These are phyloP conservation scores for Zoysia japonica DNA, from an alignment of 176 grass and related monocot species.

Conservation along the genomic window DNA sequence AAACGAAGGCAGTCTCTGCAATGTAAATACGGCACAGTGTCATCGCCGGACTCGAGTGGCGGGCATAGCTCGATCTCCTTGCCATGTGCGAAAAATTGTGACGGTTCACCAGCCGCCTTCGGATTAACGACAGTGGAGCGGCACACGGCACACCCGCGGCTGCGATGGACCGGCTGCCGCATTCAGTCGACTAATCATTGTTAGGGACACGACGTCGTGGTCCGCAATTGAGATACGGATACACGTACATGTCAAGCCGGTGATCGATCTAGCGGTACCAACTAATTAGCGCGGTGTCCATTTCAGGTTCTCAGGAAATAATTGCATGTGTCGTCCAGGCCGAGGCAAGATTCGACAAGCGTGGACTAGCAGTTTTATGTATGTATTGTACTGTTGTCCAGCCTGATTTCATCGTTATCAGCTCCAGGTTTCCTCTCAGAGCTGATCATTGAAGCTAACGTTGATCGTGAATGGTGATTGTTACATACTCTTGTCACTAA, in stretches of 20 bases:
- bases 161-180: not conserved
- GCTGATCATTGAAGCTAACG: no score
- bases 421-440: not conserved
- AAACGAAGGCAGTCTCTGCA: not conserved
- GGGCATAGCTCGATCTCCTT: not conserved
- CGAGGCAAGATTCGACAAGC: conserved; percentile 4
- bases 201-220: conserved; percentile 32
- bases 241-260: conserved; percentile 25
- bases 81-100: not conserved
- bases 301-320: conserved; percentile 19
- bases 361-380: not conserved
- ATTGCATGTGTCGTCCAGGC: conserved; percentile 12
- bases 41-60: conserved; percentile 12
- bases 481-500: no score
- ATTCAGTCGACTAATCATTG: conserved; percentile 4
- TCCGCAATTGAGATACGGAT: conserved; percentile 34
- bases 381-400: not conserved
- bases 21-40: not conserved
- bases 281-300: conserved; percentile 29
- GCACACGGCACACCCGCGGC: no score
- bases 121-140: no score
- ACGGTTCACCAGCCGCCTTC: not conserved
- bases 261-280: not conserved
- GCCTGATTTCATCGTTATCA: not conserved
- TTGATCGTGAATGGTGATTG: no score